These are phyloP conservation scores for Scedosporium aurantiacum DNA, from an alignment of 2,329 filamentous ascomycete species.

Conservation along the genomic window DNA sequence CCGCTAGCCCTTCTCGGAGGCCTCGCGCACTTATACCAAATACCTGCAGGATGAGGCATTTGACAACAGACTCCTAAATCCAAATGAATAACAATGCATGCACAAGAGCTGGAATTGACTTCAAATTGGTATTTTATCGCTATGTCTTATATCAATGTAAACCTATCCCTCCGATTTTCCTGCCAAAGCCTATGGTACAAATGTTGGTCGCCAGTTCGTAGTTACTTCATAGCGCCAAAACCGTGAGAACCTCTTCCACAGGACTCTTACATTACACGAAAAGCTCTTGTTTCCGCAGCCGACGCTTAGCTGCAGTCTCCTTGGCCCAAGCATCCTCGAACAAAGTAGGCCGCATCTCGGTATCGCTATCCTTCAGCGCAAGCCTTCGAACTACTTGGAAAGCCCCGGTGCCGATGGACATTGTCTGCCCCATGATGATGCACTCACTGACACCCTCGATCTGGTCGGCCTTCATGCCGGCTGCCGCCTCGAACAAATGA, in stretches of 20 bases:
- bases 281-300: background rate
- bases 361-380: constrained; percentile 49
- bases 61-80: no score
- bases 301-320: background rate
- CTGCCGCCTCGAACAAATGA: constrained; percentile 89
- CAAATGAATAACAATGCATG: no score
- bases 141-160: background rate
- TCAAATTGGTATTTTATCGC: background rate
- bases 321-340: constrained; percentile 59
- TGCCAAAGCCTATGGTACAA: background rate
- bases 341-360: constrained; percentile 47
- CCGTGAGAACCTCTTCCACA: background rate
- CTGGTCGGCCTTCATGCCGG: constrained; percentile 79
- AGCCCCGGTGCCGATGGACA: constrained; percentile 80
- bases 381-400: constrained; percentile 79
- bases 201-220: background rate
- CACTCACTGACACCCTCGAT: constrained; percentile 93
- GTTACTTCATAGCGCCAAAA: background rate
- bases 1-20: no score
- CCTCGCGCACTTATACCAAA: no score
- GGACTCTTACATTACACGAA: background rate
- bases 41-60: no score
- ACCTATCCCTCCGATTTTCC: background rate
- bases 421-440: constrained; percentile 97
- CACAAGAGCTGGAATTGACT: no score